Evolutionary conservation across 441 rosid genomes (phyloP), one percentile per base, ranked within the genome.

Genomic region (Dalechampia spathulata): DNA sequence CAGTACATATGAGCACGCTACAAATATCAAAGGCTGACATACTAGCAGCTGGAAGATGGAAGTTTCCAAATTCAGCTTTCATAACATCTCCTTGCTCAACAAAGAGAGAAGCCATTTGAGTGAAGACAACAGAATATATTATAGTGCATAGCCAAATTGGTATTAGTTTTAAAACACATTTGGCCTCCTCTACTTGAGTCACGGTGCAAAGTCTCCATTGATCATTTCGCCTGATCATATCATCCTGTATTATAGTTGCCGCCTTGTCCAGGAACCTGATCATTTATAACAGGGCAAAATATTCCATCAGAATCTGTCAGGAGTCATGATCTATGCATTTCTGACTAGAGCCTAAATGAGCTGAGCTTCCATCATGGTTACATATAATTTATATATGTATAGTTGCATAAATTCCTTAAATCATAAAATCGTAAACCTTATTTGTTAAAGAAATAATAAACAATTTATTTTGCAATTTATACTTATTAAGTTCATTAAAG

Each of bases 91-190:
- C 96, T 72, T 91, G 96, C 67, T 86, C 96, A 2, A 91, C 96
- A 45, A 88, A 91, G 17, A 91, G 73, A 12, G 98, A 88, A 1
- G 96, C 95, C 95, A 84, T 91, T 64, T 91, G 97, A 0, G 98
- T 85, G 83, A 90, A 87, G 48, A 90, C 76, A 11, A 90, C 96
- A 0, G 96, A 90, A 78, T 90, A 90, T 2, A 87, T 85, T 64
- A 90, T 85, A 21, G 98, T 90, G 76, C 98, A 87, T 20, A 83
- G 61, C 96, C 98, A 90, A 49, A 87, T 78, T 8, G 98, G 98
- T 49, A 90, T 45, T 81, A 90, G 68, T 62, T 83, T 91, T 50
- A 91, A 46, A 13, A 88, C 87, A 57, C 96, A 88, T 74, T 88
- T 91, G 44, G 96, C 93, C 57, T 88, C 91, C 51, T 91, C 96